Evolutionary conservation across 257 asterid species (phyloP).

Genomic region (Salvia splendens): DNA sequence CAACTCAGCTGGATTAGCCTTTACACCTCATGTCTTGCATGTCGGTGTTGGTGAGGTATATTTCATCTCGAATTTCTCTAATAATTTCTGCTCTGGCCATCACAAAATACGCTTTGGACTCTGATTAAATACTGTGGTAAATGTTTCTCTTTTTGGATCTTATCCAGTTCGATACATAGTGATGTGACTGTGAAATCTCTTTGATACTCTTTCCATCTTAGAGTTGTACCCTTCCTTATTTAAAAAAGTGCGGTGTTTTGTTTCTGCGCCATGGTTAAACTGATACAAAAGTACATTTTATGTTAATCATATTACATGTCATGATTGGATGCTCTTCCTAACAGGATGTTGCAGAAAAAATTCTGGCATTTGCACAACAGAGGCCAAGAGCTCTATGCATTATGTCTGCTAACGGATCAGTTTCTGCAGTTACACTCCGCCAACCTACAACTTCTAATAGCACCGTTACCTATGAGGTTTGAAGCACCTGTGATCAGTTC

Average conservation of each 20-base stretch:
- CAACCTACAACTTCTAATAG: slow-evolving; percentile 67
- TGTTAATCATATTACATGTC: background rate
- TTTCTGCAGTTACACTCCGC: slow-evolving; percentile 73
- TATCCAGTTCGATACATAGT: background rate
- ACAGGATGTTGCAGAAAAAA: slow-evolving; percentile 88
- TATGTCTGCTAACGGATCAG: slow-evolving; percentile 81
- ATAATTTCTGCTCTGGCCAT: slow-evolving; percentile 2
- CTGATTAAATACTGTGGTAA: background rate
- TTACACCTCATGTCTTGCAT: slow-evolving; percentile 86
- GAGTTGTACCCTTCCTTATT: background rate
- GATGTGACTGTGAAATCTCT: background rate
- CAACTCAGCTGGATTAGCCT: slow-evolving; percentile 90
- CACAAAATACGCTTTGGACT: background rate
- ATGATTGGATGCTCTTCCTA: slow-evolving; percentile 22
- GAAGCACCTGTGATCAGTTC: slow-evolving; percentile 21
- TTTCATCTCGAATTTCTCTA: background rate
- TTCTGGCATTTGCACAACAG: slow-evolving; percentile 90
- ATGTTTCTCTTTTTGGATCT: background rate
- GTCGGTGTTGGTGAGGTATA: slow-evolving; percentile 79
- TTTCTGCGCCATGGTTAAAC: background rate
- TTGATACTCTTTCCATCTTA: background rate
- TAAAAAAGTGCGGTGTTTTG: background rate
- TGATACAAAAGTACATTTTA: slow-evolving; percentile 2
- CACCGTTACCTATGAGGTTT: slow-evolving; percentile 87
- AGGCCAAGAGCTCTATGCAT: slow-evolving; percentile 93